These are phyloP conservation scores for Podaxis rugospora DNA, from an alignment of 768 basidiomycete species.

Conservation along the genomic window DNA sequence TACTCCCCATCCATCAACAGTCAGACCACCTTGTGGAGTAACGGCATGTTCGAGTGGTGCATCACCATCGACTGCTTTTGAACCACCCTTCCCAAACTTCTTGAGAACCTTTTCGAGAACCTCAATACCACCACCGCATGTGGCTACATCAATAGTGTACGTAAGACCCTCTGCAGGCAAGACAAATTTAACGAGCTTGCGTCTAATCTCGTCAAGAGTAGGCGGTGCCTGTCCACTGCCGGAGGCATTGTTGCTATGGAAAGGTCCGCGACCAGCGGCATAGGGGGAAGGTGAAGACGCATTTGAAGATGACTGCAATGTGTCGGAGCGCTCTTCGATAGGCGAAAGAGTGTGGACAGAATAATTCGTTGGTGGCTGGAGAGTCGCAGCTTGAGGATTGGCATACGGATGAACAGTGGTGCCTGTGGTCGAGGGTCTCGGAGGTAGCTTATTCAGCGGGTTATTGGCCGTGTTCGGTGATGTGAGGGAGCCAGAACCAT, in stretches of 20 bases:
- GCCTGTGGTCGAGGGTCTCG: constrained; percentile 35
- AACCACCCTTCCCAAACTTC: constrained; percentile 74
- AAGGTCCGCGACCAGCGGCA: constrained; percentile 58
- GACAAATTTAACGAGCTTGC: constrained; percentile 85
- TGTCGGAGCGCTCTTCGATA: constrained; percentile 57
- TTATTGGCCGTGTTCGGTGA: constrained; percentile 28
- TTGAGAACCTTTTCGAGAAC: constrained; percentile 84
- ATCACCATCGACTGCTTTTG: constrained; percentile 46
- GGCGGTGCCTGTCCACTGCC: constrained; percentile 34
- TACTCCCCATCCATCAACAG: constrained; percentile 88
- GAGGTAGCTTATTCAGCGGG: constrained; percentile 37
- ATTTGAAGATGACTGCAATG: constrained; percentile 27
- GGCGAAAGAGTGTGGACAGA: constrained; percentile 57
- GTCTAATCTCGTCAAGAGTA: constrained; percentile 67
- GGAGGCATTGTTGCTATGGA: constrained; percentile 26
- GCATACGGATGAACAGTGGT: constrained; percentile 58
- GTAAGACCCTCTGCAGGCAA: constrained; percentile 79
- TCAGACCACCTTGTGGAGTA: constrained; percentile 58
- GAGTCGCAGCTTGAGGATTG: constrained; percentile 38
- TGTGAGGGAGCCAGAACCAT: constrained; percentile 44
- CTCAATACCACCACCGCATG: constrained; percentile 79
- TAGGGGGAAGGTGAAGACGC: constrained; percentile 49
- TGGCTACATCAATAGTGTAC: constrained; percentile 74
- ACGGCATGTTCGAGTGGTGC: not conserved
- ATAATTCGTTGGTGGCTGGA: constrained; percentile 28